These are phyloP conservation scores for Chrysanthemum lavandulifolium DNA, from an alignment of 129 eudicot genomes.

Conservation along the genomic window DNA sequence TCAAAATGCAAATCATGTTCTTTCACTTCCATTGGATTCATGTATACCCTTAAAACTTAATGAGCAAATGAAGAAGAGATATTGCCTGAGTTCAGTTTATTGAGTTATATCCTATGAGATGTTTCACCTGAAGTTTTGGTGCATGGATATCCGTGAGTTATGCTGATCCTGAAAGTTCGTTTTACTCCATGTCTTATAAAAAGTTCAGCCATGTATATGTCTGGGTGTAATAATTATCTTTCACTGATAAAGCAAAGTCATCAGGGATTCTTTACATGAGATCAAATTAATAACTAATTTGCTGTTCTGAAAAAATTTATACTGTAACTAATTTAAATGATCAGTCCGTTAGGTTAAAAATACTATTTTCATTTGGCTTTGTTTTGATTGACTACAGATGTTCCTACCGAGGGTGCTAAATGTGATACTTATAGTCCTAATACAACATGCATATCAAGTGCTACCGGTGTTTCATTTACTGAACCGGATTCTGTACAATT, in stretches of 20 bases:
- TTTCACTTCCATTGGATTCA: conserved; percentile 52
- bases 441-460: conserved; percentile 49
- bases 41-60: conserved; percentile 36
- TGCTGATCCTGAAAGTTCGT: no score
- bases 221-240: no score
- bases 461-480: conserved; percentile 48
- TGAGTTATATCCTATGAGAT: no score
- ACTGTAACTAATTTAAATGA: background rate
- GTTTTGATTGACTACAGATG: conserved; percentile 30
- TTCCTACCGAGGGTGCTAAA: conserved; percentile 39
- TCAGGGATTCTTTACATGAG: conserved; percentile 1
- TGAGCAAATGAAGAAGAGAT: conserved; percentile 41
- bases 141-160: no score
- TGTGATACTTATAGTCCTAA: conserved; percentile 49
- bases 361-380: background rate
- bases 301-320: no score
- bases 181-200: no score
- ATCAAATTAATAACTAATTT: conserved; percentile 6
- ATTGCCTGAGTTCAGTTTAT: background rate
- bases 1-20: conserved; percentile 52
- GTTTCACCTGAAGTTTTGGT: no score
- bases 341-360: background rate
- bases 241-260: no score
- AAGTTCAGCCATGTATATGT: no score
- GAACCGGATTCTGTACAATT: conserved; percentile 78